Conservation (phyloP, 2,329 filamentous ascomycete species). For the Trichophyton benhamiae region DNA sequence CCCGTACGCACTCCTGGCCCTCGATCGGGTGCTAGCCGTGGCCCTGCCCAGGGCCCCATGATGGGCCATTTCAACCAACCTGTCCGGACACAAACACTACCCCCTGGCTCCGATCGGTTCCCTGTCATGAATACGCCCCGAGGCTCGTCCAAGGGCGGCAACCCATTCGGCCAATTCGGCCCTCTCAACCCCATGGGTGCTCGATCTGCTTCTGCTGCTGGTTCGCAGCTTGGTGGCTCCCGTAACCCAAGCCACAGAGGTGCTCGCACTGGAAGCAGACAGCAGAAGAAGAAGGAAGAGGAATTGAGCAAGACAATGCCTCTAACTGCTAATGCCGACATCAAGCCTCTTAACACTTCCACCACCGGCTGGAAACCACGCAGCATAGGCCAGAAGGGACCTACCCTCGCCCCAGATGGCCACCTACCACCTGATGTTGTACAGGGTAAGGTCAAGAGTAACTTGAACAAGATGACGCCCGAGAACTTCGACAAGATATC, state of each 20-base stretch:
- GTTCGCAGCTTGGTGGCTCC: constrained; percentile 54
- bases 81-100: constrained; percentile 46
- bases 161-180: constrained; percentile 49
- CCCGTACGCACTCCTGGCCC: constrained; percentile 16
- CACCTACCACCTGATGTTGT: constrained; percentile 83
- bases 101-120: constrained; percentile 42
- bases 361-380: constrained; percentile 80
- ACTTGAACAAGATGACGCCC: constrained; percentile 98
- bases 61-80: constrained; percentile 57
- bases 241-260: constrained; percentile 55
- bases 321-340: constrained; percentile 66
- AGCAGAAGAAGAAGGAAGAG: constrained; percentile 47
- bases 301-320: constrained; percentile 77
- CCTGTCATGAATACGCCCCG: constrained; percentile 47
- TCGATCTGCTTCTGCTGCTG: constrained; percentile 41
- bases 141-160: constrained; percentile 28
- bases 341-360: constrained; percentile 66
- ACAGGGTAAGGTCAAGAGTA: constrained; percentile 96
- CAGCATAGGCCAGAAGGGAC: constrained; percentile 43
- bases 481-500: constrained; percentile 97
- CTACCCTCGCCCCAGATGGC: constrained; percentile 32
- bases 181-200: constrained; percentile 49
- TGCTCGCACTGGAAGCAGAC: constrained; percentile 39
- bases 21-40: constrained; percentile 5
- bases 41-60: constrained; percentile 34